These are phyloP conservation scores for Apiospora aurea DNA, from an alignment of 2,329 filamentous ascomycete genomes.

Conservation along the genomic window DNA sequence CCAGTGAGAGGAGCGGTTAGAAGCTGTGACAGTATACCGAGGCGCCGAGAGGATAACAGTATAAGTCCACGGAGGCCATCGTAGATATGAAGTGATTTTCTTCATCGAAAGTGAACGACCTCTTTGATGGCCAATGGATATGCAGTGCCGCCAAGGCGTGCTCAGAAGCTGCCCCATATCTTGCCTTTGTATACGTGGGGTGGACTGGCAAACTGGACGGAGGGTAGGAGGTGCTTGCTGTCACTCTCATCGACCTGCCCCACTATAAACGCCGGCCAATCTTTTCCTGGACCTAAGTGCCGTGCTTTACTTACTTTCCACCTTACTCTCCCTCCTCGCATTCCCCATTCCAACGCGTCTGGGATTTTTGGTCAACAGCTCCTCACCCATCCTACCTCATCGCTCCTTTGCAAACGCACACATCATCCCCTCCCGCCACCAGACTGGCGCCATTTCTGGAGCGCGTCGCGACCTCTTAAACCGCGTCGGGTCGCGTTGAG, in stretches of 20 bases:
- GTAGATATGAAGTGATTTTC: neutral
- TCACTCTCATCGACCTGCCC: neutral
- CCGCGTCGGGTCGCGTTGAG: conserved; percentile 67
- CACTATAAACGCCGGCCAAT: neutral
- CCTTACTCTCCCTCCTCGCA: neutral
- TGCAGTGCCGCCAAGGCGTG: neutral
- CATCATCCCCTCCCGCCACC: conserved; percentile 1
- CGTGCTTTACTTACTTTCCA: neutral
- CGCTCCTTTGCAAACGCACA: conserved; percentile 1
- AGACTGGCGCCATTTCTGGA: neutral
- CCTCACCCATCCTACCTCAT: conserved; percentile 14
- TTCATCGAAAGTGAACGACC: neutral
- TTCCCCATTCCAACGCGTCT: conserved; percentile 13
- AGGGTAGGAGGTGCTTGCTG: neutral
- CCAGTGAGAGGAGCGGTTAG: neutral
- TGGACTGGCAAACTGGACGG: neutral
- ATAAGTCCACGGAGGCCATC: neutral
- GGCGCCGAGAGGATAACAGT: neutral
- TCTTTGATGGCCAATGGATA: neutral
- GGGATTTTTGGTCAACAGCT: conserved; percentile 5
- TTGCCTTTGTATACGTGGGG: neutral
- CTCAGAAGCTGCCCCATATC: neutral
- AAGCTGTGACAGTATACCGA: neutral
- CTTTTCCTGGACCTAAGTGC: conserved; percentile 9
- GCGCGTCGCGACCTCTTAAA: conserved; percentile 34